phyloP scores from a whole-genome alignment of 441 rosid species.

The Pelargonium myrrhifolium region DNA sequence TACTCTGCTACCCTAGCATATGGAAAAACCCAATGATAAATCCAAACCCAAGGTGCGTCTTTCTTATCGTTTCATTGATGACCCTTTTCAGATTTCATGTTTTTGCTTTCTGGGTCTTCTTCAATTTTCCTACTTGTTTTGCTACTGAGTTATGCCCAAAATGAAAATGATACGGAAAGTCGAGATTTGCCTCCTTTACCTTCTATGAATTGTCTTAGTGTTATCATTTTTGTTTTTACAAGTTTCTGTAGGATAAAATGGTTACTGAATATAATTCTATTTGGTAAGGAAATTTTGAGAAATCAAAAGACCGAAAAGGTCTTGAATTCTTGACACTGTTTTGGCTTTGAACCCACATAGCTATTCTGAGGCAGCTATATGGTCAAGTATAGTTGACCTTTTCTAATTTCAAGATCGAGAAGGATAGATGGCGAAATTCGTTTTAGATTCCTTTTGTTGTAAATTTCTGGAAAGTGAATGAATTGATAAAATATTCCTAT shows the following conservation, averaged over 20 bases:
- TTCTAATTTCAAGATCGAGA: neutral
- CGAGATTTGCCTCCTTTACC: too few relatives aligned
- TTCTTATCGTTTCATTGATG: neutral
- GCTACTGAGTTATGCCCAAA: neutral
- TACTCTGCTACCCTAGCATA: neutral
- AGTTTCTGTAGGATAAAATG: too few relatives aligned
- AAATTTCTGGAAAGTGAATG: too few relatives aligned
- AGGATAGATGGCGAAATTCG: too few relatives aligned
- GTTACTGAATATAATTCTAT: neutral
- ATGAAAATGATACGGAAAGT: too few relatives aligned
- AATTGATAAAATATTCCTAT: too few relatives aligned
- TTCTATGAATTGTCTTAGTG: too few relatives aligned
- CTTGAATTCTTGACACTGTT: neutral
- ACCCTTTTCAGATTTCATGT: neutral
- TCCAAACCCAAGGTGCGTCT: neutral
- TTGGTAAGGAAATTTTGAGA: neutral
- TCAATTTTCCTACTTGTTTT: neutral
- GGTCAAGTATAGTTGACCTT: neutral
- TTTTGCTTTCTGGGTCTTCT: neutral
- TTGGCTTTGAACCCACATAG: neutral
- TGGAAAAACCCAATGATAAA: neutral
- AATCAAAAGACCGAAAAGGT: neutral
- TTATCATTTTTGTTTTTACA: too few relatives aligned
- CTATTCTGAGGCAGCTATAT: neutral
- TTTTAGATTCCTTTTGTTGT: too few relatives aligned